Percentiles rank a stretch among this genome's conserved stretches.
Conservation (phyloP, 2,329 filamentous ascomycete genomes). For the Talaromyces marneffei region DNA sequence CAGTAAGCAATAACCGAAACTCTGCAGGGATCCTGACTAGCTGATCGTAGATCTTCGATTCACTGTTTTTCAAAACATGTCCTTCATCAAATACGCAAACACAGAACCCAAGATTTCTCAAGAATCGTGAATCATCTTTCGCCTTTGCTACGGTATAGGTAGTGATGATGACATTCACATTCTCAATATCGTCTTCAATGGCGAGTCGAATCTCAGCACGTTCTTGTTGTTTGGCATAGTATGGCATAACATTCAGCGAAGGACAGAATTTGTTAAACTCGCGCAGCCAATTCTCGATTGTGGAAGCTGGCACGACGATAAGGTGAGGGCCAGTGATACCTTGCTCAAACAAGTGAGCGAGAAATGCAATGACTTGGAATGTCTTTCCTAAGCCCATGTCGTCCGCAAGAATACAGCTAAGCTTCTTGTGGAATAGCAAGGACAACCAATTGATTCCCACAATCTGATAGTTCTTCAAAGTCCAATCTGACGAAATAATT, state of each 20-base stretch:
- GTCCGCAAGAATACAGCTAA: slow-evolving; percentile 89
- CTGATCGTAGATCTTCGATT: slow-evolving; percentile 73
- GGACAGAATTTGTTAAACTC: slow-evolving; percentile 89
- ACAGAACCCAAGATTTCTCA: slow-evolving; percentile 54
- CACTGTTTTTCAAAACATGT: slow-evolving; percentile 83
- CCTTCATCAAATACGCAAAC: slow-evolving; percentile 84
- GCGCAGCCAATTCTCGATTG: slow-evolving; percentile 88
- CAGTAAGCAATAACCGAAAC: slow-evolving; percentile 83
- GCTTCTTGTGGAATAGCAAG: slow-evolving; percentile 68
- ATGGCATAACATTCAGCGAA: slow-evolving; percentile 62
- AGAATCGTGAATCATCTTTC: slow-evolving; percentile 57
- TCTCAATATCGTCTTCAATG: slow-evolving; percentile 59
- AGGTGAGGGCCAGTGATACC: slow-evolving; percentile 67
- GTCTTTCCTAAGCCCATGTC: slow-evolving; percentile 97
- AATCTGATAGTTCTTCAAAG: slow-evolving; percentile 88
- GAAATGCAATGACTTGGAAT: slow-evolving; percentile 88
- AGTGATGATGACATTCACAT: slow-evolving; percentile 64
- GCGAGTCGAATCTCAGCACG: slow-evolving; percentile 62
- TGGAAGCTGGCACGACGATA: slow-evolving; percentile 86
- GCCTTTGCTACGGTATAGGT: slow-evolving; percentile 64
- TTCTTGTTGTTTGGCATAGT: slow-evolving; percentile 65
- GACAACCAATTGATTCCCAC: slow-evolving; percentile 94
- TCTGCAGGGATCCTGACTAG: slow-evolving; percentile 69
- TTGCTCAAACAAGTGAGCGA: slow-evolving; percentile 73
- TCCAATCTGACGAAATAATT: slow-evolving; percentile 68